Conservation (phyloP, 345 rosid species). For the Salix udensis region DNA sequence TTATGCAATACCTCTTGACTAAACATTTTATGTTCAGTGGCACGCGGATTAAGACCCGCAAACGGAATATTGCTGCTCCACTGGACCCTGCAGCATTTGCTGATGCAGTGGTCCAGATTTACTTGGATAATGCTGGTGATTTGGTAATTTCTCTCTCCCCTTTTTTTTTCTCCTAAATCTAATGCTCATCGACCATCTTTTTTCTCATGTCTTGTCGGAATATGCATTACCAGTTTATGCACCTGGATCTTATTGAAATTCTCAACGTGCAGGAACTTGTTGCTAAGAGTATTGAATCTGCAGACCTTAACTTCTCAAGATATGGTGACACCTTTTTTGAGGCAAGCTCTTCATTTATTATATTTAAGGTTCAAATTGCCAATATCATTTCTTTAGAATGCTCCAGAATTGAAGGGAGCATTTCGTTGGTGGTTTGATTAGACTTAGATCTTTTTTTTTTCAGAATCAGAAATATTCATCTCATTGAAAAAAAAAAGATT, state of each 20-base stretch:
- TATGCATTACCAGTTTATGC: background rate
- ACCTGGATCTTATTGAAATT: background rate
- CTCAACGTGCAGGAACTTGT: constrained; percentile 60
- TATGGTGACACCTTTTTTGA: constrained; percentile 87
- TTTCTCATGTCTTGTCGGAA: background rate
- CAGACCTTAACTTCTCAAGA: constrained; percentile 87
- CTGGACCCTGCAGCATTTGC: constrained; percentile 98
- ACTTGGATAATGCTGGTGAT: constrained; percentile 96
- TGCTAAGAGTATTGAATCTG: constrained; percentile 82
- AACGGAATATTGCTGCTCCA: constrained; percentile 95
- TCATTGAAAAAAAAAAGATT: background rate
- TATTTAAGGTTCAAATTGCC: background rate
- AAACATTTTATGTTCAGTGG: constrained; percentile 48
- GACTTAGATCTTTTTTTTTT: background rate
- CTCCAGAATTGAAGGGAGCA: background rate
- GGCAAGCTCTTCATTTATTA: constrained; percentile 35
- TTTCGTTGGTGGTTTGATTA: background rate
- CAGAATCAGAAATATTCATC: background rate
- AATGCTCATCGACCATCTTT: background rate
- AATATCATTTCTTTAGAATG: background rate
- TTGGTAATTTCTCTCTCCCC: constrained; percentile 44
- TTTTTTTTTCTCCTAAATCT: background rate
- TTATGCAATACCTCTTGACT: background rate
- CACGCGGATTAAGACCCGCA: constrained; percentile 99
- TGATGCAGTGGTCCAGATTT: constrained; percentile 97